These are phyloP conservation scores for Amanita rubescens DNA, from an alignment of 768 basidiomycete species.

Conservation along the genomic window DNA sequence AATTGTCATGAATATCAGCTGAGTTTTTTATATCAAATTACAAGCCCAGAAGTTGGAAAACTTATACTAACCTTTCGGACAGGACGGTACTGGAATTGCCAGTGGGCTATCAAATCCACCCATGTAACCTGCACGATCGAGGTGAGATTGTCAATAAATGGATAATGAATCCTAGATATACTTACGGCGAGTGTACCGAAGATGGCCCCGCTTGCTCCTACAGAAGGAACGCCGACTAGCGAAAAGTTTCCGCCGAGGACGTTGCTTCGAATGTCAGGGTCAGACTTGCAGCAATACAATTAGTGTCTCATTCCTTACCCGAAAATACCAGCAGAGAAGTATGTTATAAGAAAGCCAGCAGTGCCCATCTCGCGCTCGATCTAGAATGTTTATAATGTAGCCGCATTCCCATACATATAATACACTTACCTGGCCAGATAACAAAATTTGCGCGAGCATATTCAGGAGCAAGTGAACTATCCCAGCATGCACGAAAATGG, in stretches of 20 bases:
- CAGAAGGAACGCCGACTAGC: constrained; percentile 78
- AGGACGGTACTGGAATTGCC: constrained; percentile 83
- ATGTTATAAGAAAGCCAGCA: constrained; percentile 74
- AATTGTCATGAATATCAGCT: constrained; percentile 80
- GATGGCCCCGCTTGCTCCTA: constrained; percentile 91
- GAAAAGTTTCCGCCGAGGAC: constrained; percentile 92
- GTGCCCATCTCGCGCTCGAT: constrained; percentile 93
- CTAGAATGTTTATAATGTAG: constrained; percentile 24
- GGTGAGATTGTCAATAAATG: not conserved
- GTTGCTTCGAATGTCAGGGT: constrained; percentile 39
- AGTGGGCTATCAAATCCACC: constrained; percentile 89
- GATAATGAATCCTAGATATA: not conserved
- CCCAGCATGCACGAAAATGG: constrained; percentile 94
- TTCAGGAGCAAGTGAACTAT: constrained; percentile 88
- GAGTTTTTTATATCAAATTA: not conserved
- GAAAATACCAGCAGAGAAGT: constrained; percentile 88
- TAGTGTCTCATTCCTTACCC: constrained; percentile 39
- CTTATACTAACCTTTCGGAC: constrained; percentile 54
- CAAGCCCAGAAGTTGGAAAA: not conserved
- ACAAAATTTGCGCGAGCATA: constrained; percentile 76
- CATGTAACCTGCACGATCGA: constrained; percentile 50
- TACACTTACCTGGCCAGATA: constrained; percentile 63
- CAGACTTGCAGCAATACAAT: constrained; percentile 1
- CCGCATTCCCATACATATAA: not conserved
- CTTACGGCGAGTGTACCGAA: constrained; percentile 78